phyloP scores from a whole-genome alignment of 1,284 basidiomycete species.

The Mrakiaceae sp. region DNA sequence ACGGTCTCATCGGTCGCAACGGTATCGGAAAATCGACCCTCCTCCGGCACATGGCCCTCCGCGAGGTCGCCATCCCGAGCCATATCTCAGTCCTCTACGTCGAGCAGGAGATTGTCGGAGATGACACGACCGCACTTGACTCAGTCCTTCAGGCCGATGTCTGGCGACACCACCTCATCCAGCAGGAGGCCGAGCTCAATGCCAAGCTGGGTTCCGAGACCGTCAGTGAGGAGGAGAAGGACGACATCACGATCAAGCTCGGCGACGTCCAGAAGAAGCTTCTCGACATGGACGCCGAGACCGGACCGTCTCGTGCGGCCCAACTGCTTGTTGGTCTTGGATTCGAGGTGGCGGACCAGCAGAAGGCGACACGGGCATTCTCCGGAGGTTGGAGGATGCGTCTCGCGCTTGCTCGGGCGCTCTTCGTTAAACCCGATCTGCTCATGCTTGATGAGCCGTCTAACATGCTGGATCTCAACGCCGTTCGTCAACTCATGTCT shows the following conservation, averaged over 20 bases:
- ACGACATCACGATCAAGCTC: slow-evolving; percentile 74
- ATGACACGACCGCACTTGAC: slow-evolving; percentile 82
- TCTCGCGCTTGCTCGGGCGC: slow-evolving; percentile 67
- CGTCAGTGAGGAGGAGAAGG: slow-evolving; percentile 43
- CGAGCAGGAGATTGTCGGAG: slow-evolving; percentile 94
- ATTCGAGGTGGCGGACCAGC: slow-evolving; percentile 80
- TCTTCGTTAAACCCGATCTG: slow-evolving; percentile 80
- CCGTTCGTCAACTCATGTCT: slow-evolving; percentile 4
- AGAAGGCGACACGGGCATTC: slow-evolving; percentile 70
- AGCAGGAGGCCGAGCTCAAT: slow-evolving; percentile 67
- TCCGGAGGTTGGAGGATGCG: slow-evolving; percentile 98
- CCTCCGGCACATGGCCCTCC: slow-evolving; percentile 87
- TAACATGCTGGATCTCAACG: slow-evolving; percentile 53
- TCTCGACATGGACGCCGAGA: slow-evolving; percentile 96
- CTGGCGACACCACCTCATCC: slow-evolving; percentile 80
- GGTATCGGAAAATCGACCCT: slow-evolving; percentile 97
- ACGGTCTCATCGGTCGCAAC: slow-evolving; percentile 55
- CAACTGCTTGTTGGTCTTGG: slow-evolving; percentile 83
- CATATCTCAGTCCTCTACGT: slow-evolving; percentile 95
- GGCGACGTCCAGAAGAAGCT: slow-evolving; percentile 84
- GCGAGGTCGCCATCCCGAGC: slow-evolving; percentile 83
- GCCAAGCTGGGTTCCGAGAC: slow-evolving; percentile 42
- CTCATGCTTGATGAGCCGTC: slow-evolving; percentile 91
- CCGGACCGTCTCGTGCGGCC: slow-evolving; percentile 85
- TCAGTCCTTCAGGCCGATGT: slow-evolving; percentile 95